These are phyloP conservation scores for Chaetomiaceae sp. DNA, from an alignment of 2,329 filamentous ascomycete species.

Conservation along the genomic window DNA sequence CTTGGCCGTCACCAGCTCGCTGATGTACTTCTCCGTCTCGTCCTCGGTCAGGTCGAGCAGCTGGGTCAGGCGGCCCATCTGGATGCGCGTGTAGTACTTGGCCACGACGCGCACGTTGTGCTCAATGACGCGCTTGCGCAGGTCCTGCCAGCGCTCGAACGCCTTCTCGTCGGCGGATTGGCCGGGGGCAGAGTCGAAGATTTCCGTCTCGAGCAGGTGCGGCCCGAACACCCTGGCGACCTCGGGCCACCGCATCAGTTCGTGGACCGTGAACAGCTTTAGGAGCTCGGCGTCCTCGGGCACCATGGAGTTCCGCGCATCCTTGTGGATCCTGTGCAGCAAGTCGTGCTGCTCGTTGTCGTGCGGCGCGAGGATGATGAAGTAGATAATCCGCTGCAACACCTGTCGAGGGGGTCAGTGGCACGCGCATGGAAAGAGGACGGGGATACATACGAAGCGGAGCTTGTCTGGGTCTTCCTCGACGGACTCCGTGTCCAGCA, in stretches of 20 bases:
- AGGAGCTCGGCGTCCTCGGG: constrained; percentile 78
- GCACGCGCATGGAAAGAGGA: background rate
- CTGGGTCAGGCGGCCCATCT: constrained; percentile 83
- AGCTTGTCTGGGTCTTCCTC: constrained; percentile 85
- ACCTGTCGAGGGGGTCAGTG: constrained; percentile 49
- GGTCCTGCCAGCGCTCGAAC: constrained; percentile 81
- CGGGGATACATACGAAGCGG: constrained; percentile 62
- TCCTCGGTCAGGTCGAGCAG: constrained; percentile 89
- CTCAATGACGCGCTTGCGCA: constrained; percentile 97
- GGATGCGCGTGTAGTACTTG: constrained; percentile 98
- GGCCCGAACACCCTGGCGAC: constrained; percentile 84
- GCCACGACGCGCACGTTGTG: constrained; percentile 97
- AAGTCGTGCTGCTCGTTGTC: constrained; percentile 99
- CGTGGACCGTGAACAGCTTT: constrained; percentile 89
- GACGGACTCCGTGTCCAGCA: constrained; percentile 91
- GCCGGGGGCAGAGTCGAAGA: constrained; percentile 68
- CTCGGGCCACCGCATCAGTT: constrained; percentile 97
- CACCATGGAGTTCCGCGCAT: constrained; percentile 74
- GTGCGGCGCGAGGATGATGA: constrained; percentile 90
- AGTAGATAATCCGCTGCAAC: constrained; percentile 94
- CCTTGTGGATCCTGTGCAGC: constrained; percentile 84
- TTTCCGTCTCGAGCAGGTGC: constrained; percentile 82
- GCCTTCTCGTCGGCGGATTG: constrained; percentile 74
- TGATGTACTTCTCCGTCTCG: constrained; percentile 98
- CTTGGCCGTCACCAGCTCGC: constrained; percentile 92